phyloP scores from a whole-genome alignment of 441 rosid genomes.

The Breynia disticha region DNA sequence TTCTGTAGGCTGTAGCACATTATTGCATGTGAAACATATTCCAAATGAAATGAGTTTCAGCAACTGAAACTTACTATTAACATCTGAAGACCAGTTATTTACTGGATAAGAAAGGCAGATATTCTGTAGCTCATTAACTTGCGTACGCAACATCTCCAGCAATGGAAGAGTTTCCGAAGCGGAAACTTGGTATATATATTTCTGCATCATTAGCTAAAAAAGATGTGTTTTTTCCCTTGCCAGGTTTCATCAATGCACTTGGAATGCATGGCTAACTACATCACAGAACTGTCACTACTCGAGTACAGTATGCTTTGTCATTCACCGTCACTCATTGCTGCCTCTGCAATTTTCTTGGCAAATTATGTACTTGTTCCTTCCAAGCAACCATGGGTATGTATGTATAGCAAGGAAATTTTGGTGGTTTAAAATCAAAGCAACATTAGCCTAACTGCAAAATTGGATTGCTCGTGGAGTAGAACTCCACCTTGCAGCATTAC shows the following conservation, averaged over 20 bases:
- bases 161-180: no score
- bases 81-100: no score
- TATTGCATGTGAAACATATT: background rate
- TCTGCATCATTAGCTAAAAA: no score
- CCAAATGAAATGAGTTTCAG: background rate
- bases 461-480: constrained; percentile 33
- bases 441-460: background rate
- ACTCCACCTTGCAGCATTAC: constrained; percentile 72
- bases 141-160: no score
- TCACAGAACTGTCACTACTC: constrained; percentile 62
- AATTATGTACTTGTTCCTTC: constrained; percentile 58
- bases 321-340: constrained; percentile 72
- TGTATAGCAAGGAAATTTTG: background rate
- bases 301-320: constrained; percentile 72
- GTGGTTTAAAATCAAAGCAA: background rate
- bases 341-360: constrained; percentile 79
- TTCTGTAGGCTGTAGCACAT: no score
- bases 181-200: no score
- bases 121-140: no score
- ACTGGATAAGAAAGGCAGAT: no score
- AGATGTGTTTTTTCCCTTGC: background rate
- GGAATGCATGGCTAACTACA: constrained; percentile 72
- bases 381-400: constrained; percentile 67
- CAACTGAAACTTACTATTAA: no score
- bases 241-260: constrained; percentile 65